These are phyloP conservation scores for Aspergillus ochraceoroseus DNA, from an alignment of 2,329 filamentous ascomycete genomes.

Conservation along the genomic window DNA sequence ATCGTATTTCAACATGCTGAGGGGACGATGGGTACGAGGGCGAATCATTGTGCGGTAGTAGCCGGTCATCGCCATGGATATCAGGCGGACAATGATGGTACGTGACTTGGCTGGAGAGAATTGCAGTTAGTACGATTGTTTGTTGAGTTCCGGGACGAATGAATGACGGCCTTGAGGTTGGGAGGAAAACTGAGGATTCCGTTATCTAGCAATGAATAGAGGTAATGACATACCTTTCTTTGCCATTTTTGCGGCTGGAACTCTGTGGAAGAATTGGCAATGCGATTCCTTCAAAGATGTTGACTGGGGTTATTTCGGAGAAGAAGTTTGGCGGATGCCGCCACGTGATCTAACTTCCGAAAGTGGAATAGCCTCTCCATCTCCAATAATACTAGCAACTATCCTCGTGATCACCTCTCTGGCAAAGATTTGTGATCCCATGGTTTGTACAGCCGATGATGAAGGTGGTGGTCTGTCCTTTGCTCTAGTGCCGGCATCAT, in stretches of 20 bases:
- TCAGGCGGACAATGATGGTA: constrained; percentile 83
- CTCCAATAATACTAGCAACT: too few relatives aligned
- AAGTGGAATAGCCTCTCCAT: too few relatives aligned
- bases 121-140: constrained; percentile 11
- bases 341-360: too few relatives aligned
- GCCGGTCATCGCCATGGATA: constrained; percentile 98
- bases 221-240: constrained; percentile 39
- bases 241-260: constrained; percentile 35
- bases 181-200: too few relatives aligned
- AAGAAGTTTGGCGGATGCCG: too few relatives aligned
- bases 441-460: neutral
- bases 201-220: neutral
- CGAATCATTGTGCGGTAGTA: constrained; percentile 91
- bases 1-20: constrained; percentile 99
- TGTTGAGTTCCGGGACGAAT: too few relatives aligned
- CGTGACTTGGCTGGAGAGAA: constrained; percentile 70
- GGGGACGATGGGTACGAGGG: constrained; percentile 71
- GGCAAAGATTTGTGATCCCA: neutral
- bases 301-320: too few relatives aligned
- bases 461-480: constrained; percentile 1
- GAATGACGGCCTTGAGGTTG: too few relatives aligned
- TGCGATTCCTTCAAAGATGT: too few relatives aligned
- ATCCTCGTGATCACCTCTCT: neutral
- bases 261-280: neutral
- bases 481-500: constrained; percentile 7